Conservation (phyloP, 2,329 filamentous ascomycete genomes). For the Delphinella strobiligena region DNA sequence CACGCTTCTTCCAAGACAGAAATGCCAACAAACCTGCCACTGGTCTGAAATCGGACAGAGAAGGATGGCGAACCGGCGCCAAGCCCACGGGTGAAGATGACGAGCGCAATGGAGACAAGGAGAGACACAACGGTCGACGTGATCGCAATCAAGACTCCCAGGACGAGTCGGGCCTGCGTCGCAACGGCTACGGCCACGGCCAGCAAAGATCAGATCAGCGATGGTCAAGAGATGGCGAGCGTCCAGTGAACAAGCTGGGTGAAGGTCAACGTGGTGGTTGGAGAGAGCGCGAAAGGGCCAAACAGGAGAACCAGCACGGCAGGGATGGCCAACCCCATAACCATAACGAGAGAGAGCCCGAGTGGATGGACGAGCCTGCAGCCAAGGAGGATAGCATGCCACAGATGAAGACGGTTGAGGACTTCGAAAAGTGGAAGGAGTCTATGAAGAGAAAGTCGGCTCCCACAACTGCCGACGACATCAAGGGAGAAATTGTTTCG, state of each 20-base stretch:
- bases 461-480: constrained; percentile 25
- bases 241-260: constrained; percentile 26
- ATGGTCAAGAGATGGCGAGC: constrained; percentile 37
- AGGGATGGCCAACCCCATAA: constrained; percentile 40
- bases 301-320: constrained; percentile 33
- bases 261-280: constrained; percentile 51
- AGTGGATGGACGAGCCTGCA: constrained; percentile 61
- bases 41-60: constrained; percentile 20
- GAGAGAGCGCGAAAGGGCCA: constrained; percentile 30
- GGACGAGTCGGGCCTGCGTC: constrained; percentile 41
- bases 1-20: constrained; percentile 31
- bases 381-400: constrained; percentile 44
- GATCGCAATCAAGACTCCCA: constrained; percentile 36
- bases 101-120: constrained; percentile 44
- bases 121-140: constrained; percentile 36
- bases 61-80: constrained; percentile 53
- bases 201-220: constrained; percentile 65
- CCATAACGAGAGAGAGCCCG: constrained; percentile 82
- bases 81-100: constrained; percentile 55
- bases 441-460: constrained; percentile 56
- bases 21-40: constrained; percentile 28
- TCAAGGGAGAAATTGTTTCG: constrained; percentile 11
- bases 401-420: constrained; percentile 78
- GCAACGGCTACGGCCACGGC: constrained; percentile 50
- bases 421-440: constrained; percentile 92